Percentiles rank a stretch among this genome's conserved stretches.
Conservation (phyloP, 1,284 basidiomycete genomes). For the Malassezia cuniculi region DNA sequence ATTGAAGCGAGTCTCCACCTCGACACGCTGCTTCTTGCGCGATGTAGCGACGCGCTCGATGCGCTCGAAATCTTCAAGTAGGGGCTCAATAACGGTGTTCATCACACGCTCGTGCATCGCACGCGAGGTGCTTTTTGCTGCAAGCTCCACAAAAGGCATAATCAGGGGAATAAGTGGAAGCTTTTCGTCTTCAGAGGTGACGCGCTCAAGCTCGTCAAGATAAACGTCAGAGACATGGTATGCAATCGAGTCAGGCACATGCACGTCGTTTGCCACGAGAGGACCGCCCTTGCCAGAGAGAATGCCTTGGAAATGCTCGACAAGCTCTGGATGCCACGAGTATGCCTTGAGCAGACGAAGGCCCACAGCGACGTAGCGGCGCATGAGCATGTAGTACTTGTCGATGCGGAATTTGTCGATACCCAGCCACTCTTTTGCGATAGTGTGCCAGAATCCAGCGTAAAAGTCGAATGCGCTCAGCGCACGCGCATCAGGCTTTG, state of each 20-base stretch:
- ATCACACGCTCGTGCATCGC: constrained; percentile 60
- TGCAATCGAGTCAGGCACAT: constrained; percentile 57
- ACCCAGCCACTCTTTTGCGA: constrained; percentile 44
- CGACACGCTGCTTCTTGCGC: not conserved
- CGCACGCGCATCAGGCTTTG: not conserved
- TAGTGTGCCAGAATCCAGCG: constrained; percentile 49
- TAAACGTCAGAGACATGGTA: constrained; percentile 80
- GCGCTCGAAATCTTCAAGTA: constrained; percentile 43
- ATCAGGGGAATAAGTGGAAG: constrained; percentile 54
- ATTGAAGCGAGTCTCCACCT: constrained; percentile 1
- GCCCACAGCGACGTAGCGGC: constrained; percentile 70
- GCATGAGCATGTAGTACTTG: constrained; percentile 90
- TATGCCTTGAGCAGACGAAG: constrained; percentile 64
- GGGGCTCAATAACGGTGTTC: constrained; percentile 55
- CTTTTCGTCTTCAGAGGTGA: constrained; percentile 18
- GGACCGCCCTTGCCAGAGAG: constrained; percentile 16
- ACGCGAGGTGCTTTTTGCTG: constrained; percentile 55
- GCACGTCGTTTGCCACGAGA: constrained; percentile 49
- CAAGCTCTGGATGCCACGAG: constrained; percentile 54
- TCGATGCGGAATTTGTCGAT: constrained; percentile 48
- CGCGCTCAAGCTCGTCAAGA: constrained; percentile 76
- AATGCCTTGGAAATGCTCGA: constrained; percentile 12
- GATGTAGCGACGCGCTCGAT: constrained; percentile 4
- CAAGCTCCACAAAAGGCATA: constrained; percentile 57
- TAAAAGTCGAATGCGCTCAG: constrained; percentile 11